phyloP scores from a whole-genome alignment of 2,329 filamentous ascomycete species.

The Calonectria leucothoes region DNA sequence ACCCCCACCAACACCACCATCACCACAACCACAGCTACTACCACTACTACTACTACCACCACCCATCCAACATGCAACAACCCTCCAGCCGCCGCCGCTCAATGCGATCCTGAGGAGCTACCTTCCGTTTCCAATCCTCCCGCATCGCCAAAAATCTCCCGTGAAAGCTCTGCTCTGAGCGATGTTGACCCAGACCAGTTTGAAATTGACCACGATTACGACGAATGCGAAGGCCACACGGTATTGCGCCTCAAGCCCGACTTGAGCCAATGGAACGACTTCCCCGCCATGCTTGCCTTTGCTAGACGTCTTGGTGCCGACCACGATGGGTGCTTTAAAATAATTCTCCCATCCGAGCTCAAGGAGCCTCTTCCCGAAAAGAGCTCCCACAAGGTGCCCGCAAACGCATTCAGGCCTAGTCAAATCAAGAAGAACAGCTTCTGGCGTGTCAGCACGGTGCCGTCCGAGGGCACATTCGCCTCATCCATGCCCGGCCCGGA shows the following conservation, averaged over 20 bases:
- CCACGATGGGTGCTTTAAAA: constrained; percentile 53
- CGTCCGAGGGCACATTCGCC: constrained; percentile 47
- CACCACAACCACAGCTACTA: constrained; percentile 2
- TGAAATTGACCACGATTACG: constrained; percentile 47
- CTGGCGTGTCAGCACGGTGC: constrained; percentile 51
- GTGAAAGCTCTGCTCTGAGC: constrained; percentile 40
- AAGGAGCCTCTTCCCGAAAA: constrained; percentile 48
- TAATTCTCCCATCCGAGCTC: constrained; percentile 47
- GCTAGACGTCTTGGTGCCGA: constrained; percentile 46
- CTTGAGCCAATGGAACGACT: constrained; percentile 49
- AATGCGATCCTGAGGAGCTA: not conserved
- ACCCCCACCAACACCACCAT: constrained; percentile 15
- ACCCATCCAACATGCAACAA: no score
- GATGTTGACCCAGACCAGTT: constrained; percentile 31
- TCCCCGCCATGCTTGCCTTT: constrained; percentile 49
- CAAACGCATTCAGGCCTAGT: constrained; percentile 51
- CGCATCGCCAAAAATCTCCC: constrained; percentile 22
- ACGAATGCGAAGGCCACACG: constrained; percentile 43
- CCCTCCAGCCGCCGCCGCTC: not conserved
- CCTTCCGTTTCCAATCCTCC: constrained; percentile 7
- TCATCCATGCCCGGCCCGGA: constrained; percentile 38
- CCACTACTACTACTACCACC: no score
- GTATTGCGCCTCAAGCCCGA: constrained; percentile 51
- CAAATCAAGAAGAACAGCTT: constrained; percentile 49
- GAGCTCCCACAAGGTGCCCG: constrained; percentile 41